Conservation (phyloP, 106 monocot genomes). For the Chionographis japonica region DNA sequence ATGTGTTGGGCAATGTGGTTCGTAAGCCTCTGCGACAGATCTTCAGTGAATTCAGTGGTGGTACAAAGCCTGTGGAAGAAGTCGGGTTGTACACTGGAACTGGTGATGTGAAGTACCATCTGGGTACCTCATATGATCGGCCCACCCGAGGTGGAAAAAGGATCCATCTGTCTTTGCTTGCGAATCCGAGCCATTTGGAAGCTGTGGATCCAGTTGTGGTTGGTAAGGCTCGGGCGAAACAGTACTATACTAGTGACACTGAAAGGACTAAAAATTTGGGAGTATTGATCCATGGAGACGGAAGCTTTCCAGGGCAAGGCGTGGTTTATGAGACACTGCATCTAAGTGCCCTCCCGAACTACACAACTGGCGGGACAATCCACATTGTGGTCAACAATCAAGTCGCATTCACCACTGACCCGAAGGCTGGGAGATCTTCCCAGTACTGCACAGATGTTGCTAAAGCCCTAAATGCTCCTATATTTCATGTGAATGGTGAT, state of each 20-base stretch:
- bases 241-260: constrained; percentile 70
- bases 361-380: constrained; percentile 92
- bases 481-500: constrained; percentile 98
- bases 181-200: constrained; percentile 97
- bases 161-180: constrained; percentile 82
- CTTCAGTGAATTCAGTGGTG: constrained; percentile 82
- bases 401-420: constrained; percentile 96
- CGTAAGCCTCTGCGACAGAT: constrained; percentile 84
- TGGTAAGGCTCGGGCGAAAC: constrained; percentile 88
- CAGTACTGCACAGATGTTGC: constrained; percentile 98
- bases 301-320: constrained; percentile 96
- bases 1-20: constrained; percentile 90
- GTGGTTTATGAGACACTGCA: constrained; percentile 96
- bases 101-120: constrained; percentile 93
- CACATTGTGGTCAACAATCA: constrained; percentile 95
- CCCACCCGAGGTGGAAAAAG: constrained; percentile 78
- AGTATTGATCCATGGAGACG: constrained; percentile 85
- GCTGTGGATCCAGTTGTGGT: constrained; percentile 91
- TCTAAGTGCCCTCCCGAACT: constrained; percentile 84
- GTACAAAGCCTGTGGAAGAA: constrained; percentile 49
- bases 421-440: constrained; percentile 70
- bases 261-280: constrained; percentile 73
- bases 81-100: constrained; percentile 88
- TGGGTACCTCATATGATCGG: constrained; percentile 91
- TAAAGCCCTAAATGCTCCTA: constrained; percentile 79